A percentile compares a stretch with the other conserved stretches of the same genome.
Conservation (phyloP, 2,329 filamentous ascomycete genomes). For the Pseudogymnoascus sp. region DNA sequence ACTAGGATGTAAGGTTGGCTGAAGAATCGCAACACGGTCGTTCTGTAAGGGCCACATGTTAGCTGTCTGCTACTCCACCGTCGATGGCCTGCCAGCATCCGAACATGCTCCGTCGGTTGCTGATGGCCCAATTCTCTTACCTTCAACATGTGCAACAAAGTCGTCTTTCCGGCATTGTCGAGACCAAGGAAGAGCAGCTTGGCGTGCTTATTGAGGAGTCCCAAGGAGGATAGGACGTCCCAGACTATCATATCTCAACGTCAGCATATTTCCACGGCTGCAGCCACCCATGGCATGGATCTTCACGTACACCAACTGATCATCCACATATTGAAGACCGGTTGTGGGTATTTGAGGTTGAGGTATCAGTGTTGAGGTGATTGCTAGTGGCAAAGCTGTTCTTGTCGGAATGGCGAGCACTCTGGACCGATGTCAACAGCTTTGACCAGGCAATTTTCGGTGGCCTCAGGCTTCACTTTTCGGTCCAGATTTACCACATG, state of each 20-base stretch:
- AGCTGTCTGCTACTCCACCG: constrained; percentile 15
- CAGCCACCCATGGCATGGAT: neutral
- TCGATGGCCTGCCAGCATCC: neutral
- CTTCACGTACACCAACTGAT: constrained; percentile 80
- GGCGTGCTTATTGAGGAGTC: constrained; percentile 89
- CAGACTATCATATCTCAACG: constrained; percentile 53
- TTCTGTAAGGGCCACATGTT: constrained; percentile 47
- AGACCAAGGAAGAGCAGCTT: constrained; percentile 91
- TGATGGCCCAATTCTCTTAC: constrained; percentile 39
- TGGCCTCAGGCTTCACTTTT: constrained; percentile 7
- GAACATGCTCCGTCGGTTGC: neutral
- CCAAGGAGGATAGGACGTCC: constrained; percentile 79
- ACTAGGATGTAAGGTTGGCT: constrained; percentile 89
- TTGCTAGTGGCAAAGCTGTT: constrained; percentile 8
- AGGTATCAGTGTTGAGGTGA: constrained; percentile 5
- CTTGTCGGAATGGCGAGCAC: constrained; percentile 1
- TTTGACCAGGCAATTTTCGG: neutral
- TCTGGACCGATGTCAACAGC: constrained; percentile 4
- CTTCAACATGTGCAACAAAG: constrained; percentile 91
- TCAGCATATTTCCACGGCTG: constrained; percentile 23
- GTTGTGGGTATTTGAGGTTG: constrained; percentile 9
- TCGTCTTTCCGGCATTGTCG: constrained; percentile 92
- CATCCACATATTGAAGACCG: constrained; percentile 64
- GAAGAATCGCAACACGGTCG: constrained; percentile 83
- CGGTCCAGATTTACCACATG: neutral